Base-by-base conservation (phyloP, 2,329 filamentous ascomycete species). In the Zymoseptoria brevis region DNA sequence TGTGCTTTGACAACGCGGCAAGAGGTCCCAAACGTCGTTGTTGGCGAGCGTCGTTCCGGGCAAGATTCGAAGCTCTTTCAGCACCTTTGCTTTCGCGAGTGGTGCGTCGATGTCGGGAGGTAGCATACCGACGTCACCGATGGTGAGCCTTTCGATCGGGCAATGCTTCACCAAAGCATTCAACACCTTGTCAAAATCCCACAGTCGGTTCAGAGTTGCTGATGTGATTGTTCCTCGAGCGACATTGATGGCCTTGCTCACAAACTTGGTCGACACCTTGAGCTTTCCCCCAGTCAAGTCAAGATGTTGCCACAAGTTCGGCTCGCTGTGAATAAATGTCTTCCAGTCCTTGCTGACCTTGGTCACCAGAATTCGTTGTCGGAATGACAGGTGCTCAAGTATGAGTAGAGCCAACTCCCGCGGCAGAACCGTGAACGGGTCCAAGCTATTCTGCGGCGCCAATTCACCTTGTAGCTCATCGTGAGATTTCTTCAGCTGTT, bases 341-440 rank as follows among this genome's bases (percentile, higher is more conserved):
- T 76, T 73, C 83, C 83, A 87, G 53, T 73, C 72, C 68, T 77
- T 81, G 45, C 79, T 84, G 2, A 86, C 83, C 7, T 80, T 76
- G 51, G 81, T 75, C 53, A 80, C 77, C 49, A 68, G 73, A 13
- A 79, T 79, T 21, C 55, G 62, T 56, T 83, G 73, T 54, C 72
- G 74, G 67, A 85, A 83, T 29, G 74, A 71, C n/a, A 85, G 73
- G 61, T 81, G 73, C 8, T 73, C 71, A n/a, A 85, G 66, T 1
- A 84, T 72, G 67, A 80, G 74, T 41, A 77, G 74, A 4, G 78
- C 78, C 22, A 85, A 67, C 65, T 86, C 83, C 1, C 79, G 68
- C 0, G 83, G 83, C 7, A 86, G 69, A 4, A 79, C 65, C 2
- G 74, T 75, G 49, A 85, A 76, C 0, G 83, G 83, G 64, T 86